Evolutionary conservation across 1,284 basidiomycete species (phyloP), one percentile per base, ranked within the genome.

Genomic region (Fistulina hepatica): DNA sequence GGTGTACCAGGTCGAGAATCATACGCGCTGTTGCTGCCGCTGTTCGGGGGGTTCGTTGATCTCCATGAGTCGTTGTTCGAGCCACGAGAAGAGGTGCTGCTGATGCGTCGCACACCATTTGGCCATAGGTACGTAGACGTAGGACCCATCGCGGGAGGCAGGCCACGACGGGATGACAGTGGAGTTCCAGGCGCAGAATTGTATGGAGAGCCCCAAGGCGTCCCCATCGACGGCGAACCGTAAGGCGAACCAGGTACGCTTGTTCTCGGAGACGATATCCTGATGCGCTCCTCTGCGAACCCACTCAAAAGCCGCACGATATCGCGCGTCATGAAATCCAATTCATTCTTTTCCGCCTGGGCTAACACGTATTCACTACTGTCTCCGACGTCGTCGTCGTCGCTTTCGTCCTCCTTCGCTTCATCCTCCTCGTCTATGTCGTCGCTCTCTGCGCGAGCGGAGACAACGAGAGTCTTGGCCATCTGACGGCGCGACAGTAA

Each of bases 251-350:
- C 76, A 33, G 79, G 71, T 43, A 76, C 67, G 27, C 81, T 81
- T 46, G 67, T 77, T 27, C 63, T 57, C 32, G 67, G 63, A 2
- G 78, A 81, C 51, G 71, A 71, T 24, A 58, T 59, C 12, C 61
- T 58, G 45, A 69, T 54, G 39, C 76, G 64, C 50, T 82, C 81
- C 3, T 73, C 67, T 47, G 65, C 74, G 52, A 74, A 81, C 35
- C 66, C 65, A 49, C 80, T 72, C 34, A 92, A 59, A 36, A 90
- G 73, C 21, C 67, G 60, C 23, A 89, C 85, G 36, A 89, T 65
- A 47, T 82, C 76, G 44, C 71, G 67, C 12, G 84, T 86, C 49
- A 90, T 64, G 25, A 71, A 53, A 46, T 86, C 81, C 37, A 91
- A 60, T 49, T 91, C 84, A 50, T 68, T 70, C 45, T 84, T 64